Evolutionary conservation across 2,329 filamentous ascomycete genomes (phyloP), one percentile per base, ranked within the genome.

Genomic region (Ambrosiella beaveri): DNA sequence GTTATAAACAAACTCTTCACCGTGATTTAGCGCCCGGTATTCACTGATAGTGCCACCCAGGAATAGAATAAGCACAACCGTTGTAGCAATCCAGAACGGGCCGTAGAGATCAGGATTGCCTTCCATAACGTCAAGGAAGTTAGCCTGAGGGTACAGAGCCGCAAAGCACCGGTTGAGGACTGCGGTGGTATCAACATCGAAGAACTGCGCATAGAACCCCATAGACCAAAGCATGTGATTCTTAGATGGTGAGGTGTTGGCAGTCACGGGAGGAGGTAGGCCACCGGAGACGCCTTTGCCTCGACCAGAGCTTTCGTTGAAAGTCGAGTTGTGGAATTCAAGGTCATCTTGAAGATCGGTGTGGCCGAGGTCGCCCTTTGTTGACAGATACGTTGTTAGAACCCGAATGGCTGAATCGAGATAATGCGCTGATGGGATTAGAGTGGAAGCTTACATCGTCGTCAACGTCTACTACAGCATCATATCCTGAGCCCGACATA

Each of bases 301-400:
- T 61, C 73, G 70, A 13, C 69, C 67, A 64, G 76, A 66, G 67
- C 75, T 68, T 59, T 82, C 81, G 66, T 83, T 80, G 71, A 94
- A 94, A 74, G 86, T 81, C 63, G 90, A 96, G 68, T 83, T 86
- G 77, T 98, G 93, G 75, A 98, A 98, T 79, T 97, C 93, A 69
- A 98, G 89, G 73, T 97, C 93, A 71, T 96, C 91, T 76, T 96
- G 89, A 27, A 98, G 85, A 71, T 98, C 93, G 59, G 93, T 98
- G 73, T 96, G 90, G 66, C 93, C 93, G 68, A 98, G 83, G 73
- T 98, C 93, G 67, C 91, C 91, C 90, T 97, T 13, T 3, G 1
- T 12, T 44, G 8, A 15, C 39, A 35, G 13, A 54, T 12, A 45
- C 49, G 52, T 54, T 47, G 62, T 64, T 58, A 64, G 62, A 47